A percentile compares a stretch with the other conserved stretches of the same genome.
These are phyloP conservation scores for Nannochloropsis gaditana DNA, from an alignment of 108 stramenopile genomes.

Conservation along the genomic window DNA sequence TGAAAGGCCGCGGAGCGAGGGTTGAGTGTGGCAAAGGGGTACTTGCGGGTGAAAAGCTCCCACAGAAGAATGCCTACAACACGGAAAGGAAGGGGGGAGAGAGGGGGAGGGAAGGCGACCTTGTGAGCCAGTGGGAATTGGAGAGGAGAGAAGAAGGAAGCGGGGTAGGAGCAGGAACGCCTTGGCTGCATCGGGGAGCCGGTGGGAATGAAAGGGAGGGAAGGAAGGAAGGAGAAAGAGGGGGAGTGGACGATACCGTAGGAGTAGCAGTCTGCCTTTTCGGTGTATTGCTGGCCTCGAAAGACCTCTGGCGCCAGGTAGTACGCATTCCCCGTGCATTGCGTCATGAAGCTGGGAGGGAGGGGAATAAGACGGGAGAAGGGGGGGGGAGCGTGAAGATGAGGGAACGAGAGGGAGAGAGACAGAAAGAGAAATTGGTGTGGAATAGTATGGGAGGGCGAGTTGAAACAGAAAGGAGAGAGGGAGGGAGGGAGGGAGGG, in stretches of 20 bases:
- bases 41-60: conserved; percentile 16
- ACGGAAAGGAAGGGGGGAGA: background rate
- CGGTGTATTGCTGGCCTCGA: conserved; percentile 12
- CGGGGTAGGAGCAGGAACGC: background rate
- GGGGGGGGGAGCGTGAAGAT: background rate
- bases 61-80: conserved; percentile 20
- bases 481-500: conserved; percentile 1
- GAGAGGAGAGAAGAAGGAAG: background rate
- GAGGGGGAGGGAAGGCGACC: background rate
- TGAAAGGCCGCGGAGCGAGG: background rate
- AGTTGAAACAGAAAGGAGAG: background rate
- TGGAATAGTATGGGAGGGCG: background rate
- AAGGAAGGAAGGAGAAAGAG: background rate
- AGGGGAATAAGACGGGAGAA: background rate
- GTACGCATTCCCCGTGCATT: conserved; percentile 6
- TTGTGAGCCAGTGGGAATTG: background rate
- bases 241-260: background rate
- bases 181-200: background rate
- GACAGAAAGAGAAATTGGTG: background rate
- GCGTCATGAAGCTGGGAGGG: conserved; percentile 14
- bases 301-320: conserved; percentile 24
- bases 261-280: conserved; percentile 1
- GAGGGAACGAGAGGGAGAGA: background rate
- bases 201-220: background rate
- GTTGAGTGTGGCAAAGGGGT: background rate